Base-by-base conservation (phyloP, 768 basidiomycete genomes). In the Hygrophorus russula region DNA sequence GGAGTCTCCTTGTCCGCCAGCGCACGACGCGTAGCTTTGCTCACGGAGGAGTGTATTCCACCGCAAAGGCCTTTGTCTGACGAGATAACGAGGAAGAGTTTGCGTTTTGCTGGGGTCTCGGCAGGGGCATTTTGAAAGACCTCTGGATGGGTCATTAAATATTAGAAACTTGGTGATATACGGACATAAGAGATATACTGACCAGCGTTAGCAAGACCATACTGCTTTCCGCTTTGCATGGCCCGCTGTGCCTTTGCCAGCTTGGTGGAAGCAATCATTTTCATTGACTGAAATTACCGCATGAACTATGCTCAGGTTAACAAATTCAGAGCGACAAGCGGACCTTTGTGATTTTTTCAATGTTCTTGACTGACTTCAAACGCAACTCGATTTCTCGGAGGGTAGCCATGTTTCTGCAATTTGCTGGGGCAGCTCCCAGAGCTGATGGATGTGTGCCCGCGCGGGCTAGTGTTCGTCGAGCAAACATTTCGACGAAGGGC, bases 11-110 rank as follows among this genome's bases (percentile, higher is more conserved):
- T 63, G 54, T 76, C 73, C 24, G 60, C 65, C 44, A 93, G 56
- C 24, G 76, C 82, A 45, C 74, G 76, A 53, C 88, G 86, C 40
- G 90, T 86, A 44, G 80, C 78, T 67, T 97, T 96, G 53, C 84
- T 74, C 59, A 98, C 88, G 42, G 90, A 91, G 33, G 94, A 98
- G 72, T 98, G 94, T 57, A 99, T 94, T 74, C 96, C 94, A 68
- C 96, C 94, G 59, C 94, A 99, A 46, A 99, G 88, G 67, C 96
- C 94, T 69, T 93, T 92, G 80, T 98, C 94, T 44, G 94, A 97
- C 36, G 94, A 96, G 57, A 96, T 65, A 60, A 93, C 89, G 52
- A 98, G 61, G 71, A 94, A 92, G 52, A 98, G 89, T 59, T 85
- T 87, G 60, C 76, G 79, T 57, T 80, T 71, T 36, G 77, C 69